phyloP scores from a whole-genome alignment of 352 stramenopile species.

The Globisporangium cylindrosporum region DNA sequence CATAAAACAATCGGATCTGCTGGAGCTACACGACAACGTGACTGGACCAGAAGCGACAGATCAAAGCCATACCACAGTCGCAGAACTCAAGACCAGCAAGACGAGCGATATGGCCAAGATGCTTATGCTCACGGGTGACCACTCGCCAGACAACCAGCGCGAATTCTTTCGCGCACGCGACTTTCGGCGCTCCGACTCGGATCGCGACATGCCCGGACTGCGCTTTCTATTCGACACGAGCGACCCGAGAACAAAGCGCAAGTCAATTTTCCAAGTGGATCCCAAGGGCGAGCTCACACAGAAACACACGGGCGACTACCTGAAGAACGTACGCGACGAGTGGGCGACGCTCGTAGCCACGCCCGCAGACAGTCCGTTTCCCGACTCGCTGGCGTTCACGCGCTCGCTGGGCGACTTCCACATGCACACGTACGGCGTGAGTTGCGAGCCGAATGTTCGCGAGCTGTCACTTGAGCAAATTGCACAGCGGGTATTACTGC shows the following conservation, averaged over 20 bases:
- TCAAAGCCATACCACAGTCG: background rate
- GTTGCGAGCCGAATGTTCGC: slow-evolving; percentile 54
- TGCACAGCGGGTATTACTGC: slow-evolving; percentile 20
- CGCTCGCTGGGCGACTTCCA: slow-evolving; percentile 86
- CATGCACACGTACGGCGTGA: slow-evolving; percentile 85
- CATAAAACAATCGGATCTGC: background rate
- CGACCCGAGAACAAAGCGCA: slow-evolving; percentile 30
- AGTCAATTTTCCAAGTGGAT: slow-evolving; percentile 34
- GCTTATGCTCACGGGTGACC: slow-evolving; percentile 78
- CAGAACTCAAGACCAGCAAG: slow-evolving; percentile 7
- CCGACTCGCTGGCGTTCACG: slow-evolving; percentile 87
- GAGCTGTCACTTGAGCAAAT: slow-evolving; percentile 47
- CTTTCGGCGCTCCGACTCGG: slow-evolving; percentile 26
- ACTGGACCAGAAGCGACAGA: background rate
- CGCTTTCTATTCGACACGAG: slow-evolving; percentile 84
- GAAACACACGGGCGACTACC: slow-evolving; percentile 65
- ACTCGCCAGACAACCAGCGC: slow-evolving; percentile 68
- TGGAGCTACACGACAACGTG: background rate
- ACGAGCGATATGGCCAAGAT: slow-evolving; percentile 23
- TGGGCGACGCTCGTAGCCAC: slow-evolving; percentile 85
- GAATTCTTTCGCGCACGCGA: slow-evolving; percentile 71
- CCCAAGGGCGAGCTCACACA: slow-evolving; percentile 30
- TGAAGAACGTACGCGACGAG: slow-evolving; percentile 91
- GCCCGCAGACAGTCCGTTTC: slow-evolving; percentile 54
- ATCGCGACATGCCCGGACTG: slow-evolving; percentile 49